Percentiles rank a stretch among this genome's conserved stretches.
Evolutionary conservation across 208 protist species (phyloP).

Genomic region (Lotmaria passim): DNA sequence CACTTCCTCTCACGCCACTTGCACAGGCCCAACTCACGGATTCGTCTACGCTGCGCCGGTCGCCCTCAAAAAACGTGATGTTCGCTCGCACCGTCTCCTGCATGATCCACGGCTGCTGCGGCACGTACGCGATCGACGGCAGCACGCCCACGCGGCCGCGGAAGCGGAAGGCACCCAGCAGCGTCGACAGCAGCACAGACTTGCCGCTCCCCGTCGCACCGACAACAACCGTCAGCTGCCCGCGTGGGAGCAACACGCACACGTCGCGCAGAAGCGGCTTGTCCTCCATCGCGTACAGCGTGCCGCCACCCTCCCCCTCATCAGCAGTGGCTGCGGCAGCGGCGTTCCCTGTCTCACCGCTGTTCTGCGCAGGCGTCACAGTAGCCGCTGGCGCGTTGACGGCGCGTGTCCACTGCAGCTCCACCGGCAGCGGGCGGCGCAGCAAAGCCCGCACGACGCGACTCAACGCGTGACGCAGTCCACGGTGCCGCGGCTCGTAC

Average conservation of each 20-base stretch:
- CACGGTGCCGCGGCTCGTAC: slow-evolving; percentile 20
- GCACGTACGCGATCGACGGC: slow-evolving; percentile 80
- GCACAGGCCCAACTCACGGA: too few species aligned
- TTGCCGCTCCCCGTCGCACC: slow-evolving; percentile 53
- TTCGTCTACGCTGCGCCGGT: slow-evolving; percentile 6
- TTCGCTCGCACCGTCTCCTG: slow-evolving; percentile 93
- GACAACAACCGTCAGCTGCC: slow-evolving; percentile 46
- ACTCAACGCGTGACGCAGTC: neutral
- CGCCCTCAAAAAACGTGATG: slow-evolving; percentile 85
- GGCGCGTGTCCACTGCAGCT: slow-evolving; percentile 23
- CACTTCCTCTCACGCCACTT: slow-evolving; percentile 37
- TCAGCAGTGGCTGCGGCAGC: too few species aligned
- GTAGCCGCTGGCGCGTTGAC: slow-evolving; percentile 1
- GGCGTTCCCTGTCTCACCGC: neutral
- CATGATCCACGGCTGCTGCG: slow-evolving; percentile 94
- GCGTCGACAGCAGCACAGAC: slow-evolving; percentile 43
- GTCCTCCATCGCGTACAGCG: slow-evolving; percentile 22
- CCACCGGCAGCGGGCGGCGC: slow-evolving; percentile 19
- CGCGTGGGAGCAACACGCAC: slow-evolving; percentile 23
- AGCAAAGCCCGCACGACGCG: neutral
- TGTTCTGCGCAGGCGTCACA: neutral
- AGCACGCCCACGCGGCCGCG: slow-evolving; percentile 11
- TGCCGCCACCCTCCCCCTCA: neutral
- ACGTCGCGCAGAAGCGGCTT: slow-evolving; percentile 43
- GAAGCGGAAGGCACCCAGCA: slow-evolving; percentile 41